Evolutionary conservation across 2,329 filamentous ascomycete genomes (phyloP).

Genomic region (Xylaria sp.): DNA sequence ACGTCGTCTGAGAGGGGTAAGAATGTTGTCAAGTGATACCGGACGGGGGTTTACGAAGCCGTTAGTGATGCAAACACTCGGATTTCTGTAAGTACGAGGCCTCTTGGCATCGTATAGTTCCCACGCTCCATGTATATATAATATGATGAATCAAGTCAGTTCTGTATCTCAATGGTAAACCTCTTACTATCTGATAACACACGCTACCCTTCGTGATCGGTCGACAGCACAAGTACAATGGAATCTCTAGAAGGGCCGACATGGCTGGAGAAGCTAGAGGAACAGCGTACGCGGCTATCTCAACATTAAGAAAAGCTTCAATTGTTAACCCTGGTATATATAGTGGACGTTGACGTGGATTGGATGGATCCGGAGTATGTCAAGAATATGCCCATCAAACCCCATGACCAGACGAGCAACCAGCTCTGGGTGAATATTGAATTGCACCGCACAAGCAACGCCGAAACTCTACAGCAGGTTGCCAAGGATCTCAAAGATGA

Average conservation of each 20-base stretch:
- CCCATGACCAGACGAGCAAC: conserved; percentile 62
- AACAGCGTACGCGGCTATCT: conserved; percentile 17
- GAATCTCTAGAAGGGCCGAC: conserved; percentile 15
- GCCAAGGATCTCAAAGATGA: conserved; percentile 57
- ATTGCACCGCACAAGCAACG: conserved; percentile 56
- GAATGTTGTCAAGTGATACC: background rate
- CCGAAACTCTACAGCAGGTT: conserved; percentile 54
- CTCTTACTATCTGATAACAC: background rate
- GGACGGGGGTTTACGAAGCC: background rate
- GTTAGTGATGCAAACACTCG: background rate
- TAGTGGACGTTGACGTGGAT: conserved; percentile 63
- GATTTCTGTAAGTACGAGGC: background rate
- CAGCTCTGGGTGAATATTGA: conserved; percentile 61
- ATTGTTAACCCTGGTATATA: conserved; percentile 7
- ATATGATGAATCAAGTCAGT: background rate
- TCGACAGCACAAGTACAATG: conserved; percentile 5
- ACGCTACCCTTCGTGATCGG: background rate
- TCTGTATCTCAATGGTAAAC: background rate
- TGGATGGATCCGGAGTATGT: conserved; percentile 63
- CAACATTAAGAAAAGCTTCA: background rate
- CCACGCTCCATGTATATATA: background rate
- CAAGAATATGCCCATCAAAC: conserved; percentile 55
- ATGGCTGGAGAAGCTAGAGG: conserved; percentile 32
- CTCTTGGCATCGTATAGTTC: background rate
- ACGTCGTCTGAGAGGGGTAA: conserved; percentile 30